Evolutionary conservation across 1,284 basidiomycete species (phyloP), one percentile per base, ranked within the genome.

Genomic region (Phylloboletellus chloephorus): DNA sequence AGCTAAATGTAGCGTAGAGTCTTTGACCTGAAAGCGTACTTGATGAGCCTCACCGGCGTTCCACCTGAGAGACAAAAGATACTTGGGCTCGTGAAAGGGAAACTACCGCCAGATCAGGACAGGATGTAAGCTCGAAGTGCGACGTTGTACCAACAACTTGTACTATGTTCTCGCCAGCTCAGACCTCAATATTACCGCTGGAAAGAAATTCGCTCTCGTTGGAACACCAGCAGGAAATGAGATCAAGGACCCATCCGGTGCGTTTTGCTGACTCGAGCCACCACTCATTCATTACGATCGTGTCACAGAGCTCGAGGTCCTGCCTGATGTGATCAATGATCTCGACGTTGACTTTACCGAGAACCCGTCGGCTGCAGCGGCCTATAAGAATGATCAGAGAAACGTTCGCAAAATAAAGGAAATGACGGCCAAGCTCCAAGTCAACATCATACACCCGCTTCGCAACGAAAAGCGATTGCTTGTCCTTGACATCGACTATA

Each of bases 401-500:
- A 91, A 91, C 55, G 74, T 78, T 34, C 75, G 89, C 28, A 86
- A 89, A 65, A 73, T 93, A 24, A 73, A 74, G 49, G 83, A 92
- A 56, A 76, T 80, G 17, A 78, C 81, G 3, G 66, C 76, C 47
- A 79, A 78, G 47, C 67, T 86, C 7, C 70, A 79, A 25, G 60
- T 86, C 40, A 78, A 88, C 57, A 65, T 91, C 39, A 90, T 93
- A 52, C 75, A 83, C 61, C 81, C 83, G 10, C 69, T 88, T 15
- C 71, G 88, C 31, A 69, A 73, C 47, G 86, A 84, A 10, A 93
- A 91, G 61, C 80, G 78, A 42, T 64, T 93, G 5, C 71, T 93
- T 19, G 89, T 93, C 0, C 71, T 93, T 4, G 91, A 95, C 61
- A 79, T 95, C 36, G 91, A 95, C 63, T 93, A 93, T 52, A 92